Evolutionary conservation across 2,329 filamentous ascomycete species (phyloP), one percentile per base, ranked within the genome.

Genomic region (Cladosporium halotolerans): DNA sequence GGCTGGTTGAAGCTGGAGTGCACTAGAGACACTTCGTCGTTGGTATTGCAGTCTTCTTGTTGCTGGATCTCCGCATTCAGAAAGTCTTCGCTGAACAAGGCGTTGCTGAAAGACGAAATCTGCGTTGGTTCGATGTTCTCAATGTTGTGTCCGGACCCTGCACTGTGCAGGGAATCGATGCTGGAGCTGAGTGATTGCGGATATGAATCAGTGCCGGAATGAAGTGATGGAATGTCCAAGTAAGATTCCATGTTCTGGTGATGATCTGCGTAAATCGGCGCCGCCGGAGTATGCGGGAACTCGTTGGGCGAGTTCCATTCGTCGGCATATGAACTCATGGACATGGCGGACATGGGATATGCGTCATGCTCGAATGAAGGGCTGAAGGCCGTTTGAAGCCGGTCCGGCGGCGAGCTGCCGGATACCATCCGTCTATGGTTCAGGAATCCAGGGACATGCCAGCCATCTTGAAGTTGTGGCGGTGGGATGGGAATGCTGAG

Each of bases 281-380:
- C 74, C 16, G 73, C 71, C 23, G 75, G 73, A 14, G 75, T 76
- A 9, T 71, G 69, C 14, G 74, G 73, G 53, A 70, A 76, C 53
- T 77, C 74, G 55, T 70, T 63, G 10, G 74, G 74, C 16, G 74
- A 75, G 32, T 72, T 70, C 54, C 72, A 76, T 55, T 76, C 74
- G 54, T 76, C 74, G 51, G 72, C 71, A 60, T 73, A 77, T 13
- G 74, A 74, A 47, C 71, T 72, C 18, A 74, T 62, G 6, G 74
- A 75, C 45, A 72, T 72, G 7, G 72, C 72, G 4, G 75, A 76
- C 16, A 70, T 68, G 19, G 75, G 76, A 38, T 73, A 62, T 10
- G 67, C 66, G 38, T 66, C 63, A 10, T 72, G 71, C 45, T 75
- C 73, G 53, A 68, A 74, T 13, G 69, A 68, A 13, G 68, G 59